Conservation (phyloP, 768 basidiomycete genomes). For the Rhizopogon rudus region DNA sequence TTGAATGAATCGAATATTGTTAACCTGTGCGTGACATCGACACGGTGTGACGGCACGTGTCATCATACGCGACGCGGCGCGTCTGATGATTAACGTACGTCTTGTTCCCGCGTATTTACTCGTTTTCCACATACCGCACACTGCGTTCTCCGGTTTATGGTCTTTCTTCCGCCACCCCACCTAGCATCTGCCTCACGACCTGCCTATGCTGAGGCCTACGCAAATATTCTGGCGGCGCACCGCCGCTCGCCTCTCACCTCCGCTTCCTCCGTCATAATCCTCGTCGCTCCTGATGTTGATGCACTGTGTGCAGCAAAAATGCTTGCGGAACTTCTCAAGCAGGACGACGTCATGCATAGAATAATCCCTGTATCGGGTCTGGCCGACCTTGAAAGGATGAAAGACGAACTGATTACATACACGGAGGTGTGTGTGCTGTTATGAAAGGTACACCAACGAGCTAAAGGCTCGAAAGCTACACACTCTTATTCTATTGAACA, state of each 20-base stretch:
- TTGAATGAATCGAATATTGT: not conserved
- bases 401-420: conserved; percentile 60
- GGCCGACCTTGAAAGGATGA: conserved; percentile 62
- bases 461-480: conserved; percentile 51
- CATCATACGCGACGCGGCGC: conserved; percentile 7
- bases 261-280: conserved; percentile 78
- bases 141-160: conserved; percentile 34
- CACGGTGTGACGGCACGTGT: conserved; percentile 3
- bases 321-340: conserved; percentile 83
- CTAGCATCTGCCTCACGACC: conserved; percentile 49
- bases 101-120: not conserved
- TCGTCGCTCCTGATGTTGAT: conserved; percentile 90
- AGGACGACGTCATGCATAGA: conserved; percentile 91
- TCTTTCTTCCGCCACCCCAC: conserved; percentile 70
- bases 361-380: conserved; percentile 88
- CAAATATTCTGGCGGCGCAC: conserved; percentile 64
- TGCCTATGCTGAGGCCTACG: conserved; percentile 73
- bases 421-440: conserved; percentile 48
- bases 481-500: conserved; percentile 87
- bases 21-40: not conserved
- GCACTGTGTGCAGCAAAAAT: conserved; percentile 88
- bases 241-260: conserved; percentile 71
- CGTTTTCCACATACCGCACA: not conserved
- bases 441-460: not conserved
- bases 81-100: not conserved